Conservation (phyloP, 768 basidiomycete genomes). For the Mrakia gelida region DNA sequence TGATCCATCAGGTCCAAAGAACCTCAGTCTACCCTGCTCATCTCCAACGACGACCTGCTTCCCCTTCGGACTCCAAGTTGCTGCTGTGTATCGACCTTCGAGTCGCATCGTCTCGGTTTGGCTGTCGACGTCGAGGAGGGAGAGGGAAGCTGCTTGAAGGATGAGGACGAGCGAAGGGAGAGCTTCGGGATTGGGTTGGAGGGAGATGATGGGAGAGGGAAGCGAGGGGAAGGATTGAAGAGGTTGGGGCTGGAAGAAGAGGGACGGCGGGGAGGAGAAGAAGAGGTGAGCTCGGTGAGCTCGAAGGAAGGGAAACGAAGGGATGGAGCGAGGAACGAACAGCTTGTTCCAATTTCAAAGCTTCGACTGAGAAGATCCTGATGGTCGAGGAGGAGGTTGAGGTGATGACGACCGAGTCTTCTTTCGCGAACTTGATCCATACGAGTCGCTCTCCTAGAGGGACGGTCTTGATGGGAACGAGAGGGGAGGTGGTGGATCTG, state of each 20-base stretch:
- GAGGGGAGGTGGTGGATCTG: conserved; percentile 9
- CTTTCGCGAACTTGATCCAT: conserved; percentile 37
- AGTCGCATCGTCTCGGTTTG: conserved; percentile 29
- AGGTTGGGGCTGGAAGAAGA: background rate
- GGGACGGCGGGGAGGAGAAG: background rate
- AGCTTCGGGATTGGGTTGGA: conserved; percentile 27
- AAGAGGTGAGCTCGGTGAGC: background rate
- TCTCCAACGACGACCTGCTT: conserved; percentile 47
- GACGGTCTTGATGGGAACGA: conserved; percentile 20
- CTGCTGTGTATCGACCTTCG: conserved; percentile 31
- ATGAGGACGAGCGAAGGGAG: conserved; percentile 23
- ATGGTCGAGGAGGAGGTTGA: conserved; percentile 9
- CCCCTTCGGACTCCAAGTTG: conserved; percentile 49
- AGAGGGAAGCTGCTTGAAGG: conserved; percentile 20
- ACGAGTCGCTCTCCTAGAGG: conserved; percentile 1
- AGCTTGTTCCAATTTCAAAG: conserved; percentile 30
- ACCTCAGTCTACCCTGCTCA: conserved; percentile 39
- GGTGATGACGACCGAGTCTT: conserved; percentile 34
- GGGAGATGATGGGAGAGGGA: conserved; percentile 21
- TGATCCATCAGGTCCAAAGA: conserved; percentile 46
- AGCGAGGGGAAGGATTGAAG: conserved; percentile 27
- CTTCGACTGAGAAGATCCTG: conserved; percentile 29
- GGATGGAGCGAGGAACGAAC: conserved; percentile 16
- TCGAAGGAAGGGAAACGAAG: background rate
- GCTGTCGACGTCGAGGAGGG: conserved; percentile 34